phyloP scores from a whole-genome alignment of 2,329 filamentous ascomycete genomes.

The Chrysoporthe austroafricana region DNA sequence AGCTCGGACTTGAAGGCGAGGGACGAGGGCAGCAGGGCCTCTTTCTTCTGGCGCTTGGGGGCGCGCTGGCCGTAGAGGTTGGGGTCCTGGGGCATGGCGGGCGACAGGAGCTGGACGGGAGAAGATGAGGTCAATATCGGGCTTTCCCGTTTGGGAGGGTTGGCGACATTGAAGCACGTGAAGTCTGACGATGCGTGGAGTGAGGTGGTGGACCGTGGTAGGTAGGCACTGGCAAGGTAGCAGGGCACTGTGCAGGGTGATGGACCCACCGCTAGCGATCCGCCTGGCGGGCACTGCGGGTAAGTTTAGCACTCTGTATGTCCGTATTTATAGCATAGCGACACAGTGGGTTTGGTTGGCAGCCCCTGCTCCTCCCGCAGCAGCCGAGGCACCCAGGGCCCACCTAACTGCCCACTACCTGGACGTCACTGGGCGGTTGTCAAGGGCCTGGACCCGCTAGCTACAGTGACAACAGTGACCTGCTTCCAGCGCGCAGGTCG shows the following conservation, averaged over 20 bases:
- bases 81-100: slow-evolving; percentile 64
- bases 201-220: background rate
- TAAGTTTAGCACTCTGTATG: background rate
- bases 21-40: slow-evolving; percentile 71
- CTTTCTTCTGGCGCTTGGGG: slow-evolving; percentile 69
- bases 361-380: background rate
- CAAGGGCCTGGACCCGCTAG: background rate
- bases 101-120: background rate
- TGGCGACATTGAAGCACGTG: slow-evolving; percentile 17
- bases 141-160: background rate
- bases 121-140: background rate
- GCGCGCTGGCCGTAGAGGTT: slow-evolving; percentile 78
- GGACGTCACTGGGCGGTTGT: background rate
- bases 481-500: background rate
- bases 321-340: no score
- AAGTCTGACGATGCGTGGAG: slow-evolving; percentile 24
- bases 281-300: no score
- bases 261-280: background rate
- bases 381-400: background rate
- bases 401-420: background rate
- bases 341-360: background rate
- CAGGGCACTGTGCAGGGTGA: background rate
- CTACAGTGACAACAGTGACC: slow-evolving; percentile 4
- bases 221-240: background rate
- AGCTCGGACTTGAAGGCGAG: slow-evolving; percentile 90